These are phyloP conservation scores for Aspergillus sclerotiicarbonarius DNA, from an alignment of 495 filamentous ascomycete species.

Conservation along the genomic window DNA sequence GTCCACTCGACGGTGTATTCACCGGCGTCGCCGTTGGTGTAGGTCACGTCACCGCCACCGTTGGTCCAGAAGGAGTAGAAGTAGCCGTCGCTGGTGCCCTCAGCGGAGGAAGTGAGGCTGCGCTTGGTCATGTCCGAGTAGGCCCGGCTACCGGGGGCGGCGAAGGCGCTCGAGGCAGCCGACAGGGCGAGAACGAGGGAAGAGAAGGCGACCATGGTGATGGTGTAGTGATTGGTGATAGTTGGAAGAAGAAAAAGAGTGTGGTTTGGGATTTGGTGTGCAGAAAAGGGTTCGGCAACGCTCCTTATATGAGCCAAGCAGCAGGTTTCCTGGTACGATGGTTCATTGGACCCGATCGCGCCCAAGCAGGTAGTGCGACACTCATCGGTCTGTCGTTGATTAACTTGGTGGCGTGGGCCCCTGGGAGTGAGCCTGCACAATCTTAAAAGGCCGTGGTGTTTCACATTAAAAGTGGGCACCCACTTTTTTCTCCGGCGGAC, in stretches of 20 bases:
- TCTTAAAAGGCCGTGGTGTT: background rate
- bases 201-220: conserved; percentile 46
- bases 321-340: no score
- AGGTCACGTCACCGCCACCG: conserved; percentile 46
- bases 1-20: conserved; percentile 55
- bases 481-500: background rate
- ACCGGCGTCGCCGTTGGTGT: conserved; percentile 56
- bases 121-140: conserved; percentile 23
- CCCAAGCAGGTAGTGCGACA: background rate
- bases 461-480: background rate
- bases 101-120: conserved; percentile 29
- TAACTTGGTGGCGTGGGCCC: background rate
- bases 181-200: conserved; percentile 37
- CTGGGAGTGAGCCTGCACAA: background rate
- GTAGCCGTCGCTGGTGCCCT: conserved; percentile 56
- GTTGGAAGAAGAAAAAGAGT: background rate
- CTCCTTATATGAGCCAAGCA: background rate
- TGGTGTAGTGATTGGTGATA: background rate
- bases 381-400: background rate
- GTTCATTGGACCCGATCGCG: background rate
- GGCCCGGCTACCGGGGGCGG: conserved; percentile 33
- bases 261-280: background rate
- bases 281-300: background rate
- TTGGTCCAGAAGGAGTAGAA: conserved; percentile 67
- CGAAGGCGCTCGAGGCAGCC: conserved; percentile 29